Base-by-base conservation (phyloP, 441 rosid genomes). In the Erodium moschatum region DNA sequence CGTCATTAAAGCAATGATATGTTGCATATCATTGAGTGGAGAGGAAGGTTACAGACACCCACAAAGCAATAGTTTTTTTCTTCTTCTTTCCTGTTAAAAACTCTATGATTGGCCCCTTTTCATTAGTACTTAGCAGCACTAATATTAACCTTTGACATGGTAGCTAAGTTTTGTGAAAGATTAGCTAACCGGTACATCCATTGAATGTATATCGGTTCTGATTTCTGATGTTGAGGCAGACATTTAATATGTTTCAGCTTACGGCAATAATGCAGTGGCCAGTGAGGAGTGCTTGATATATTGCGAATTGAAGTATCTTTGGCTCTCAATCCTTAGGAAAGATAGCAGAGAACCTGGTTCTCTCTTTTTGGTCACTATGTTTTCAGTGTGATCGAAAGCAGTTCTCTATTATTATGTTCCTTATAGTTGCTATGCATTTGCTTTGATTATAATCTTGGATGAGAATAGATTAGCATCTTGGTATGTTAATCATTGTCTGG, bases 321-420 rank as follows among this genome's bases (percentile, higher is more conserved):
- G 72, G 35, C 58, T 46, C 31, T 9, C 56, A 52, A 46, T 63
- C 46, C 3, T 11, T 4, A 20, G 65, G 42, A 78, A 76, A 74
- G 81, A 71, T 63, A 65, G 42, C 65, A 29, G 4, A 29, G 82
- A 80, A 78, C 78, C 80, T 35, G 82, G 74, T 82, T 82, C 85
- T 70, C 18, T 60, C 63, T 65, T 54, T 72, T 33, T 69, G 16
- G 52, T 50, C 40, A 35, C 40, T 35, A 35, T 35, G 40, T 7
- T 5, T 35, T 35, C 40, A 35, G 40, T 35, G 40, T 35, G 40
- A 35, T 35, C 0, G 40, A 35, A 35, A 35, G 40, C 31, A 29
- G 31, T 3, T 0, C 0, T 35, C 40, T 35, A 35, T 35, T 35
- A 35, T 35, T 35, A 5, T 35, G 40, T 35, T 35, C 3, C 31